Conservation (phyloP, 768 basidiomycete genomes). For the Pholiota microspora region DNA sequence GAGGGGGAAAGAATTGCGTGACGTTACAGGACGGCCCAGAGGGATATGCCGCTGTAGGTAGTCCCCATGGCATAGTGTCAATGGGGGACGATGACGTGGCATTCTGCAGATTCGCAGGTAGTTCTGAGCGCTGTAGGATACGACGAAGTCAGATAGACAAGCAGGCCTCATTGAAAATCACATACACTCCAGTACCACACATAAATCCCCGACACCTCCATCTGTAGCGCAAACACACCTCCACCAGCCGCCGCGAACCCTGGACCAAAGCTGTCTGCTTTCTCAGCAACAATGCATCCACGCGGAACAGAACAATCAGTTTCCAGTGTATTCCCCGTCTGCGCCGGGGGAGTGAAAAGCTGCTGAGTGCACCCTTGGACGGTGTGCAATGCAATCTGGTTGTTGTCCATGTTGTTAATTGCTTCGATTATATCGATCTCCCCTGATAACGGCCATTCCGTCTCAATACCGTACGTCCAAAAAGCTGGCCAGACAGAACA, state of each 20-base stretch:
- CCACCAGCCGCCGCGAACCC: slow-evolving; percentile 70
- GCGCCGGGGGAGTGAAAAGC: slow-evolving; percentile 25
- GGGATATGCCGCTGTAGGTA: slow-evolving; percentile 66
- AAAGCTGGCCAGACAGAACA: slow-evolving; percentile 55
- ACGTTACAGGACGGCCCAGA: slow-evolving; percentile 47
- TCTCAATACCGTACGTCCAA: slow-evolving; percentile 43
- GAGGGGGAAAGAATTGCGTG: slow-evolving; percentile 55
- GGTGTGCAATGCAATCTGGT: slow-evolving; percentile 83
- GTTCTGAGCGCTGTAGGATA: no score
- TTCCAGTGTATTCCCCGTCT: slow-evolving; percentile 51
- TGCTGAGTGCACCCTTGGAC: slow-evolving; percentile 38
- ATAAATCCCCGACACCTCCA: slow-evolving; percentile 47
- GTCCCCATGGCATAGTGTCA: slow-evolving; percentile 47
- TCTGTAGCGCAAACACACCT: slow-evolving; percentile 75
- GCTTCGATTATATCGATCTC: slow-evolving; percentile 76
- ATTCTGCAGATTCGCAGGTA: slow-evolving; percentile 1
- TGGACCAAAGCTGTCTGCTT: slow-evolving; percentile 59
- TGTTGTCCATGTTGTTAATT: slow-evolving; percentile 67
- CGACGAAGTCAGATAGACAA: no score
- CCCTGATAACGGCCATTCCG: slow-evolving; percentile 42
- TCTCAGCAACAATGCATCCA: slow-evolving; percentile 68
- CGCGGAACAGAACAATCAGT: slow-evolving; percentile 55
- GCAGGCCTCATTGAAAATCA: slow-evolving; percentile 9
- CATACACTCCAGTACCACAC: slow-evolving; percentile 47
- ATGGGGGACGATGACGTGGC: slow-evolving; percentile 35